phyloP scores from a whole-genome alignment of 345 rosid genomes.

The Alliaria petiolata region DNA sequence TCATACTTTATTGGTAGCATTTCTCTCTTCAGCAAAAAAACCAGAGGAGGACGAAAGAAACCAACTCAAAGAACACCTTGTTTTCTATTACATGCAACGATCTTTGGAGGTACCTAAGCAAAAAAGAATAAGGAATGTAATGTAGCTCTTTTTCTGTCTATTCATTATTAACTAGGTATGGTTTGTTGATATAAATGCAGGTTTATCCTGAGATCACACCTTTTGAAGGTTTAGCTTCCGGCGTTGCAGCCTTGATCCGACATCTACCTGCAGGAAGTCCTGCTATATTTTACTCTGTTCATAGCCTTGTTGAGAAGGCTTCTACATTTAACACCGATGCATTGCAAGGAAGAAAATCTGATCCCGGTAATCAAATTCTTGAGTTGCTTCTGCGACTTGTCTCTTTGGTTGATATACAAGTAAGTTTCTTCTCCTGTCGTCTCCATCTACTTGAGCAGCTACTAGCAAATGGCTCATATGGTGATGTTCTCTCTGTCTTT shows the following conservation, averaged over 20 bases:
- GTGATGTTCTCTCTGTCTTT: not conserved
- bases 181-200: too few species aligned
- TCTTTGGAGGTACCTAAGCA: slow-evolving; percentile 71
- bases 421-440: slow-evolving; percentile 24
- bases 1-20: slow-evolving; percentile 75
- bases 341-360: slow-evolving; percentile 65
- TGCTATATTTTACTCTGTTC: slow-evolving; percentile 67
- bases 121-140: not conserved
- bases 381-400: slow-evolving; percentile 79
- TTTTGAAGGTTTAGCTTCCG: slow-evolving; percentile 96
- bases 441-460: not conserved
- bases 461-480: not conserved
- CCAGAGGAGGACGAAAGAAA: slow-evolving; percentile 50
- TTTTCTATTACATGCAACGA: slow-evolving; percentile 75
- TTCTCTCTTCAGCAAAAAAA: slow-evolving; percentile 63
- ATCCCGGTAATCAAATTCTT: slow-evolving; percentile 53
- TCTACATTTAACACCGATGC: slow-evolving; percentile 43
- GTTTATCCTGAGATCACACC: slow-evolving; percentile 79
- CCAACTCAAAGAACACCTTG: slow-evolving; percentile 72
- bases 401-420: slow-evolving; percentile 85
- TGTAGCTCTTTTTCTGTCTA: not conserved
- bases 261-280: slow-evolving; percentile 97
- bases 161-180: not conserved
- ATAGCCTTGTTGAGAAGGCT: slow-evolving; percentile 70
- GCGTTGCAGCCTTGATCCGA: slow-evolving; percentile 73